Evolutionary conservation across 129 eudicot species (phyloP).

Genomic region (Chrysanthemum lavandulifolium): DNA sequence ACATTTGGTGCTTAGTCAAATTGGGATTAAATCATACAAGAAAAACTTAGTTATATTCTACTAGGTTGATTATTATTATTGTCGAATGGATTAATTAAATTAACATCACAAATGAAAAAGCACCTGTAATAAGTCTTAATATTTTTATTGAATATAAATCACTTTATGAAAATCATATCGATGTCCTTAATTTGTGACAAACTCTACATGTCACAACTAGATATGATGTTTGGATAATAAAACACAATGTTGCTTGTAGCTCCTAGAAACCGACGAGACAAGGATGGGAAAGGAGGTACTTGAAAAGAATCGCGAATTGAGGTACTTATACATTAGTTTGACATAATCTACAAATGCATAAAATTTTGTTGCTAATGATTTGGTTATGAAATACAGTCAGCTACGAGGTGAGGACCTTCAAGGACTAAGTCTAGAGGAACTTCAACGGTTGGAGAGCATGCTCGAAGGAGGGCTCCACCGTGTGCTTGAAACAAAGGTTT

Average conservation of each 20-base stretch:
- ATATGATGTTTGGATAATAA: background rate
- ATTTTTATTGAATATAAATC: too few relatives aligned
- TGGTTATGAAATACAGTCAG: conserved; percentile 36
- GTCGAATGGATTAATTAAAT: too few relatives aligned
- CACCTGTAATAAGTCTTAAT: too few relatives aligned
- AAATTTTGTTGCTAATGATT: conserved; percentile 2
- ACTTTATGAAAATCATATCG: too few relatives aligned
- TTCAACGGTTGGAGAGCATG: conserved; percentile 50
- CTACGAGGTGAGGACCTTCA: conserved; percentile 67
- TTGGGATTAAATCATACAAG: background rate
- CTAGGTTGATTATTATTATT: background rate
- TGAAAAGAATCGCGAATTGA: conserved; percentile 47
- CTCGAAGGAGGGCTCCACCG: conserved; percentile 56
- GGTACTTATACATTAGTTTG: conserved; percentile 30
- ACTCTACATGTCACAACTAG: background rate
- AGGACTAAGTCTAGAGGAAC: conserved; percentile 53
- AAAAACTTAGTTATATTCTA: background rate
- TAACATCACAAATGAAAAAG: too few relatives aligned
- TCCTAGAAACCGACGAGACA: conserved; percentile 38
- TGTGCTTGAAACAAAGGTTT: conserved; percentile 53
- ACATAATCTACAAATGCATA: background rate
- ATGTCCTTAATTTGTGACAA: background rate
- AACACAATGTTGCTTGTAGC: conserved; percentile 22
- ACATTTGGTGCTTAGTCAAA: too few relatives aligned
- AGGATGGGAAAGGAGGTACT: conserved; percentile 46